Evolutionary conservation across 805 yeast genomes (phyloP), one percentile per base, ranked within the genome.

Genomic region (Nakazawaea anatomiae): DNA sequence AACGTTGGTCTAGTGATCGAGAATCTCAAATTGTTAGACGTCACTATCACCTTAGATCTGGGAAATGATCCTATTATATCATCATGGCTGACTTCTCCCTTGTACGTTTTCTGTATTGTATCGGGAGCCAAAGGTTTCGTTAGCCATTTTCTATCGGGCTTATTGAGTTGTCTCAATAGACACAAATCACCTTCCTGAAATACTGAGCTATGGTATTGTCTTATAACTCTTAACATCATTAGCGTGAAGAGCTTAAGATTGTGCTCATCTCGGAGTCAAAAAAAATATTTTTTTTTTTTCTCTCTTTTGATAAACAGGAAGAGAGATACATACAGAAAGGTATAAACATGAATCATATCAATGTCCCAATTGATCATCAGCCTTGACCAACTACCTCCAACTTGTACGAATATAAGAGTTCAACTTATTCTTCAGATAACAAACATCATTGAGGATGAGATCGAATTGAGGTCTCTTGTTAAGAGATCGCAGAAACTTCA

Each of bases 1-100:
- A 75, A 59, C 0, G 76, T 67, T 3, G 79, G 77, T 7, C 61
- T 59, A 1, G 69, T 62, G 6, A 67, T 63, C 7, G 71, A 62
- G 53, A 66, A 73, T 18, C 53, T 59, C 42, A 50, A 46, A 3
- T 40, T 46, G 28, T 46, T 54, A 6, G 56, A 50, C 3, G 58
- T 54, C 3, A 66, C 61, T 5, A 62, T 56, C 11, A 68, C 62
- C 14, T 68, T 55, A 1, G 64, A 58, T 40, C 76, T 60, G 4
- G 76, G 68, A n/a, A 58, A 54, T 5, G 64, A 44, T 1, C 73
- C 77, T 10, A 77, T 58, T 12, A 77, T 60, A 25, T 65, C 69
- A 6, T 66, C 64, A 56, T 75, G 80, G 4, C 50, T 47, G 46
- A 74, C 58, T 12, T 40, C 51, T 1, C 70, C 68, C 27, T 60